A percentile compares a stretch with the other conserved stretches of the same genome.
Conservation (phyloP, 2,329 filamentous ascomycete genomes). For the Verticillium nonalfalfae region DNA sequence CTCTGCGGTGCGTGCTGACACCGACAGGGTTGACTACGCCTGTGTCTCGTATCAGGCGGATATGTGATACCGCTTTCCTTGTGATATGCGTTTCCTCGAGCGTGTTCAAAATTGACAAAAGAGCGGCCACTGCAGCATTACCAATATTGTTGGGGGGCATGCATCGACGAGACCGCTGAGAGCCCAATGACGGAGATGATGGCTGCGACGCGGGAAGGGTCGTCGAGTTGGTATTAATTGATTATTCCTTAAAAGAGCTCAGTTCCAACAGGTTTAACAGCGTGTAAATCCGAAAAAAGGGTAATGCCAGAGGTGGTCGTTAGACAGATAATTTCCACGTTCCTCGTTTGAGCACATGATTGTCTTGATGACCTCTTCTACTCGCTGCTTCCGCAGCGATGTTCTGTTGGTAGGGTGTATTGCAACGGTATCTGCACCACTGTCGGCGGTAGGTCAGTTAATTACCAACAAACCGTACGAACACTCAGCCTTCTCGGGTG, state of each 20-base stretch:
- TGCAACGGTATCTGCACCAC: neutral
- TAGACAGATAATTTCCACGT: neutral
- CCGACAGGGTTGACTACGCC: neutral
- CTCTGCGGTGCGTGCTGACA: neutral
- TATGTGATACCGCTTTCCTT: neutral
- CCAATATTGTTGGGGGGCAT: neutral
- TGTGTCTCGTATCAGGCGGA: neutral
- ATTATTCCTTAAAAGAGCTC: neutral
- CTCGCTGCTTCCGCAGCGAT: no score
- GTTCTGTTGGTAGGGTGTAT: neutral
- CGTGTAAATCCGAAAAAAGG: no score
- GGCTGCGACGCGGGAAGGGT: neutral
- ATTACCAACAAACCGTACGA: neutral
- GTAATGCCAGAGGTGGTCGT: neutral
- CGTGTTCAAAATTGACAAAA: no score
- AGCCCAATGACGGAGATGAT: neutral
- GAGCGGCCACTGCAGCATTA: no score
- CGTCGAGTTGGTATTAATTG: neutral
- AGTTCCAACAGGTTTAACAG: no score
- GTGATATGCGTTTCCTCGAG: no score
- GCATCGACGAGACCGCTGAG: neutral
- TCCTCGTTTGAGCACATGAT: neutral
- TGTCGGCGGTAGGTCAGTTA: neutral
- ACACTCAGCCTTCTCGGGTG: neutral
- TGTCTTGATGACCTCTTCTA: no score